A percentile compares a stretch with the other conserved stretches of the same genome.
Conservation (phyloP, 495 filamentous ascomycete genomes). For the Trypethelium eluteriae region DNA sequence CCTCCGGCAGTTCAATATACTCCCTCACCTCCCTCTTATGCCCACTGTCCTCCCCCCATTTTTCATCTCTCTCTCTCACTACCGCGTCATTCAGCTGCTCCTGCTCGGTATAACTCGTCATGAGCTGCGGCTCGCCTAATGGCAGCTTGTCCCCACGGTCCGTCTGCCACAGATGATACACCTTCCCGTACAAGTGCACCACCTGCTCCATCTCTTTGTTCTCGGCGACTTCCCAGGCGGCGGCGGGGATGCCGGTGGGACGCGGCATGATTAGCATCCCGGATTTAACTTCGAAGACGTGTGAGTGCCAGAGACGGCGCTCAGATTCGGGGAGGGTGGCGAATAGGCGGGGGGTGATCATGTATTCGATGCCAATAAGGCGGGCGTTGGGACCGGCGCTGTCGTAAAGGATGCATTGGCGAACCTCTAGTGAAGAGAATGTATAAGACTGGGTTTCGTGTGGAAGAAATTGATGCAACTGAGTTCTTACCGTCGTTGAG, state of each 20-base stretch:
- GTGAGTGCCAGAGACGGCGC: slow-evolving; percentile 67
- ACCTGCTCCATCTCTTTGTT: slow-evolving; percentile 72
- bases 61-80: slow-evolving; percentile 57
- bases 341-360: slow-evolving; percentile 70
- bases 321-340: slow-evolving; percentile 56
- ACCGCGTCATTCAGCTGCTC: slow-evolving; percentile 53
- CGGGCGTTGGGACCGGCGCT: slow-evolving; percentile 54
- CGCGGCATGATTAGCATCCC: slow-evolving; percentile 82
- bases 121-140: slow-evolving; percentile 65
- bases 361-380: slow-evolving; percentile 85
- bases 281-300: slow-evolving; percentile 81
- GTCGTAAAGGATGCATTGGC: slow-evolving; percentile 86
- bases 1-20: slow-evolving; percentile 48
- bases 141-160: slow-evolving; percentile 72
- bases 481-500: slow-evolving; percentile 46
- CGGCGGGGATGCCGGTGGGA: slow-evolving; percentile 46
- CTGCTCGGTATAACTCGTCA: slow-evolving; percentile 61
- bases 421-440: slow-evolving; percentile 41
- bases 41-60: slow-evolving; percentile 53
- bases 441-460: slow-evolving; percentile 4
- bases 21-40: slow-evolving; percentile 57
- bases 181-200: slow-evolving; percentile 70
- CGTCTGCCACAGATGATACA: slow-evolving; percentile 84
- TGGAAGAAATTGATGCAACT: background rate
- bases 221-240: slow-evolving; percentile 67